A percentile compares a stretch with the other conserved stretches of the same genome.
These are phyloP conservation scores for Trichoderma lentiforme DNA, from an alignment of 2,329 filamentous ascomycete species.

Conservation along the genomic window DNA sequence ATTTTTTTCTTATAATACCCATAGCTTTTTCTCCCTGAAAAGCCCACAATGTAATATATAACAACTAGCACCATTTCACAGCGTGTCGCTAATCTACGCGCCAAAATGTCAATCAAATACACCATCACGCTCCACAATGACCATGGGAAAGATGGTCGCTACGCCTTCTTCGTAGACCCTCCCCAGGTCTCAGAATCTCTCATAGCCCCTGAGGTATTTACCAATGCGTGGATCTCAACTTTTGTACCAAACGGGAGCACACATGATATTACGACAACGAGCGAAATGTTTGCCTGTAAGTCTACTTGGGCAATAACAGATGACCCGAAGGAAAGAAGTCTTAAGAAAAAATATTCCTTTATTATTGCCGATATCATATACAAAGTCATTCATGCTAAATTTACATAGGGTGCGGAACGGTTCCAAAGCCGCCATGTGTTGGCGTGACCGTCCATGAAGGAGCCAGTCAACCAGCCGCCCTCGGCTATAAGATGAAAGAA, in stretches of 20 bases:
- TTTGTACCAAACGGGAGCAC: neutral
- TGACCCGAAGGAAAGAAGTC: neutral
- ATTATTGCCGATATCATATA: neutral
- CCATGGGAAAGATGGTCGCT: neutral
- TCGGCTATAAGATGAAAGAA: neutral
- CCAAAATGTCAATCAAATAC: neutral
- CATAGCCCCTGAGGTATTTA: neutral
- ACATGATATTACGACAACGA: neutral
- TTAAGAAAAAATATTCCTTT: neutral
- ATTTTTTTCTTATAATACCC: neutral
- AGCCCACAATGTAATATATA: neutral
- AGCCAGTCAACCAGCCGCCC: neutral
- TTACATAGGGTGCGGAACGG: neutral
- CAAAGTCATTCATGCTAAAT: neutral
- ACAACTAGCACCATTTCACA: neutral
- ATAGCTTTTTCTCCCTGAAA: neutral
- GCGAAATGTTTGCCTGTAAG: neutral
- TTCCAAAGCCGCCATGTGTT: neutral
- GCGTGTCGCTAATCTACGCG: neutral
- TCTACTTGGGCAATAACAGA: neutral
- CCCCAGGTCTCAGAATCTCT: neutral
- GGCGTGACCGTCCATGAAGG: neutral
- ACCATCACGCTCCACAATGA: neutral
- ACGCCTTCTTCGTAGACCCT: neutral
- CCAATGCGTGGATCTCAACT: neutral